Base-by-base conservation (phyloP, 768 basidiomycete species). In the Psilocybe sp. region DNA sequence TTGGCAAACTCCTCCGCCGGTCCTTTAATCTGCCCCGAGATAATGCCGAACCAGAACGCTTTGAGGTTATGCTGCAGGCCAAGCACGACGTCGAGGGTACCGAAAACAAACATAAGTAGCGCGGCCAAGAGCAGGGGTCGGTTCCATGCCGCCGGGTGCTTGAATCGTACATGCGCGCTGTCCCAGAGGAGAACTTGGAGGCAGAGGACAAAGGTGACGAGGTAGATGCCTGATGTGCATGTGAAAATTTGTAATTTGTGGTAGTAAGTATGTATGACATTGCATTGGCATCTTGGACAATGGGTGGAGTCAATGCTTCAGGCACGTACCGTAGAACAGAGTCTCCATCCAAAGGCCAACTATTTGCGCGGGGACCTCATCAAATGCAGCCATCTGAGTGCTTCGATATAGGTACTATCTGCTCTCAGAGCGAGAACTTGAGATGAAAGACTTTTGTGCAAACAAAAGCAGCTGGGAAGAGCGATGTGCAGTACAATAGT, bases 61-160 rank as follows among this genome's bases (percentile, higher is more conserved):
- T 73, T 66, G 13, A 78, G 57, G 49, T 73, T 71, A 52, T 73
- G 72, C n/a, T 65, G 66, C 5, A 76, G 60, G 33, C 69, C 67
- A 41, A 75, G 71, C 10, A 69, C 66, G 15, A 75, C 68, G 50
- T 76, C 71, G 49, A 75, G 50, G 7, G 72, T 64, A 6, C 67
- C 71, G 48, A 78, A 67, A 1, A 65, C 54, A 46, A 71, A 70
- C 69, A 77, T 72, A 4, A 68, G 53, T 15, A 72, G 8, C 1
- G 74, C 66, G 8, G 68, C 69, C 7, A 64, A 32, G 28, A 75
- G 31, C 70, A 75, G 70, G 47, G 56, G 66, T 44, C 62, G 64
- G 49, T 70, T 65, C 31, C 69, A 53, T 1, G 41, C 41, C 31
- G 50, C 47, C 18, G 46, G 40, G 11, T 60, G 46, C 39, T 68